Evolutionary conservation across 2,329 filamentous ascomycete genomes (phyloP).

Genomic region (Fusarium verticillioides): DNA sequence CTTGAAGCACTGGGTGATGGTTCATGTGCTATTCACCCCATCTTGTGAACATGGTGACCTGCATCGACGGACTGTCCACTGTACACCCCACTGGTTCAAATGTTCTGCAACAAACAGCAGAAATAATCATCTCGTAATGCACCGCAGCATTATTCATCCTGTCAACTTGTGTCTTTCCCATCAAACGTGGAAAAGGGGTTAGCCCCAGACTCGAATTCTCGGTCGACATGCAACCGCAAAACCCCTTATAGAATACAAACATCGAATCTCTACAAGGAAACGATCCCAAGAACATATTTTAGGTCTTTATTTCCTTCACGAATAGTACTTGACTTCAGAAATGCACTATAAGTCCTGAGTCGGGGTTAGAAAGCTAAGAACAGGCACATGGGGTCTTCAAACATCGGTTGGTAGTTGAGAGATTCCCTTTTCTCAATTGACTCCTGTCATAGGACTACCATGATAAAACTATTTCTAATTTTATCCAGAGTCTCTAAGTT

Average conservation of each 20-base stretch:
- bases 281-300: accelerated
- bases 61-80: not conserved
- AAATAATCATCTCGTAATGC: not conserved
- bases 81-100: not conserved
- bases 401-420: not conserved
- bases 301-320: not conserved
- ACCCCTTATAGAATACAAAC: not conserved
- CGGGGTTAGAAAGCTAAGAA: not conserved
- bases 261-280: not conserved
- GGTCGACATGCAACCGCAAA: not conserved
- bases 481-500: not conserved
- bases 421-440: not conserved
- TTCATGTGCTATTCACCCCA: not conserved
- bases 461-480: too few species aligned
- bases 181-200: not conserved
- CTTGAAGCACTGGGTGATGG: not conserved
- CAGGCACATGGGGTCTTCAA: not conserved
- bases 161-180: not conserved
- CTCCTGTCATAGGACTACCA: not conserved
- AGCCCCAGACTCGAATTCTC: not conserved
- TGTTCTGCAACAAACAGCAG: not conserved
- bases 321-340: not conserved
- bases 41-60: not conserved
- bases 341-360: not conserved
- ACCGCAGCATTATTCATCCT: too few species aligned